phyloP scores from a whole-genome alignment of 1,139 yeast genomes.

The Protomyces lactucae-debilis region DNA sequence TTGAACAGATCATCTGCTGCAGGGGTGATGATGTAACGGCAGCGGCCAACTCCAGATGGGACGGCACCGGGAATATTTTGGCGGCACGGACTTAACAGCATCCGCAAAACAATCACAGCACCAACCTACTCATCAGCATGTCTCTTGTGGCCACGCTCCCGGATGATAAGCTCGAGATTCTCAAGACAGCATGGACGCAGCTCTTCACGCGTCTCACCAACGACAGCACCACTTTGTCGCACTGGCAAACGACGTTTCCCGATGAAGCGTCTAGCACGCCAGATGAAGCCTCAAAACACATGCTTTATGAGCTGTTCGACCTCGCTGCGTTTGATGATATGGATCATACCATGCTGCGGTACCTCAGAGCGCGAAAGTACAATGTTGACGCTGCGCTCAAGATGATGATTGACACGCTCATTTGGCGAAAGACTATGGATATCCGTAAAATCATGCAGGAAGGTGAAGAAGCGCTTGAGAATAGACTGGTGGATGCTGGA shows the following conservation, averaged over 20 bases:
- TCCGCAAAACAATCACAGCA: no score
- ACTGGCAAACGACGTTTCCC: constrained; percentile 22
- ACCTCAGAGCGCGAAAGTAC: constrained; percentile 68
- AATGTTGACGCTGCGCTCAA: constrained; percentile 53
- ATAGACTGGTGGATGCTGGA: constrained; percentile 40
- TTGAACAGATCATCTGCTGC: neutral
- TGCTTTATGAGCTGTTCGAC: constrained; percentile 18
- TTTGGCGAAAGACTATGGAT: constrained; percentile 60
- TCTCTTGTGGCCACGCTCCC: constrained; percentile 7
- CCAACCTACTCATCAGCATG: neutral
- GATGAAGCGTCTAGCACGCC: neutral
- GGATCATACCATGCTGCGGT: constrained; percentile 61
- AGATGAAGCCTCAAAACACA: constrained; percentile 11
- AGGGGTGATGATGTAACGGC: no score
- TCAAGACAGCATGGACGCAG: constrained; percentile 9
- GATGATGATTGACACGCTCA: constrained; percentile 61
- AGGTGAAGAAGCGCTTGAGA: constrained; percentile 52
- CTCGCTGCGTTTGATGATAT: constrained; percentile 48
- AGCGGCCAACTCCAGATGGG: no score
- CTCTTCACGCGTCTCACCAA: neutral
- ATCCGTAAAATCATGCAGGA: constrained; percentile 53
- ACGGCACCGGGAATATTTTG: no score
- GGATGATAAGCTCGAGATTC: constrained; percentile 7
- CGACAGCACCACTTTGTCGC: constrained; percentile 7
- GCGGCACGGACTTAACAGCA: no score